phyloP scores from a whole-genome alignment of 805 yeast genomes.

The Wickerhamomyces hampshirensis region DNA sequence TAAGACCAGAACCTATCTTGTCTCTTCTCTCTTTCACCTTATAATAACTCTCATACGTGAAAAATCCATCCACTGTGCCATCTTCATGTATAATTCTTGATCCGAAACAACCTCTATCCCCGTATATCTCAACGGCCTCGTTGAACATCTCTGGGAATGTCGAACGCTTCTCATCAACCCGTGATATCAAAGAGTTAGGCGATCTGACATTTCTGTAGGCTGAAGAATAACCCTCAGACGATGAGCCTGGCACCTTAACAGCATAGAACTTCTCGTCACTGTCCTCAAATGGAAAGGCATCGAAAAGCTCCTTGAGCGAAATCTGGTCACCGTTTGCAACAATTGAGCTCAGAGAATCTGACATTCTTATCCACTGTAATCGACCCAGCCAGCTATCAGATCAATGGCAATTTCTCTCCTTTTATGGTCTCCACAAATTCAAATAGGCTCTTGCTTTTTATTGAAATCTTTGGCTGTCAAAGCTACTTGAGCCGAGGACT shows the following conservation, averaged over 20 bases:
- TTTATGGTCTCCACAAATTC: too few species aligned
- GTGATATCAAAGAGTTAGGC: neutral
- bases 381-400: too few species aligned
- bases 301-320: neutral
- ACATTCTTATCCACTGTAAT: too few species aligned
- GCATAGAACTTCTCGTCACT: slow-evolving; percentile 3
- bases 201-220: slow-evolving; percentile 5
- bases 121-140: slow-evolving; percentile 16
- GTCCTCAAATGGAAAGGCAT: neutral
- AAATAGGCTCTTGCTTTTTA: too few species aligned
- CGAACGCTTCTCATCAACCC: slow-evolving; percentile 3
- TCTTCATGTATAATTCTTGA: slow-evolving; percentile 26
- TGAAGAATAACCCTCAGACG: slow-evolving; percentile 5
- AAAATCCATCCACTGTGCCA: slow-evolving; percentile 36
- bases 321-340: neutral
- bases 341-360: too few species aligned
- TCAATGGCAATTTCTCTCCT: too few species aligned
- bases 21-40: slow-evolving; percentile 36
- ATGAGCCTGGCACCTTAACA: slow-evolving; percentile 4
- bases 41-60: slow-evolving; percentile 36
- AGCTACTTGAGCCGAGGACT: too few species aligned
- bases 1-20: slow-evolving; percentile 50
- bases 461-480: too few species aligned
- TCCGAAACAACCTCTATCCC: slow-evolving; percentile 33
- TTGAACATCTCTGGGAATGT: slow-evolving; percentile 12